Base-by-base conservation (phyloP, 768 basidiomycete genomes). In the Strobilomyces dryophilus region DNA sequence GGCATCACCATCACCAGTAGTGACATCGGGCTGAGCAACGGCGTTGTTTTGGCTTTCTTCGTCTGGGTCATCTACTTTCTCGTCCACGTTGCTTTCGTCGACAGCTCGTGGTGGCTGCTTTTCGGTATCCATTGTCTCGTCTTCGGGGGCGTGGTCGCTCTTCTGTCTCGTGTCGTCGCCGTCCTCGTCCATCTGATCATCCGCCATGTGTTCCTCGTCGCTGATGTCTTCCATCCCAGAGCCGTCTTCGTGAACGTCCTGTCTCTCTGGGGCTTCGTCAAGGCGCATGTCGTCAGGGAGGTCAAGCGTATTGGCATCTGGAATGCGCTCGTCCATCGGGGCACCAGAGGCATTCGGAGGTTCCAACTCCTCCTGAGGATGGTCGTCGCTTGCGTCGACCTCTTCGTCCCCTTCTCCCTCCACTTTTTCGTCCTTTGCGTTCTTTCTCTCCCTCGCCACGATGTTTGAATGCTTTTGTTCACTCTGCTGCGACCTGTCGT, bases 271-370 rank as follows among this genome's bases (percentile, higher is more conserved):
- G 18, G 60, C 60, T 46, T 73, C 68, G 20, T 75, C 77, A 24
- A 95, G 67, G 49, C 92, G 74, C 71, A 95, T 76, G 56, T 92
- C 84, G 32, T 98, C 95, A 0, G 95, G 95, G 10, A 98, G 77
- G 62, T 98, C 89, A 41, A 98, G 78, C 5, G 83, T 85, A 47
- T 95, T 79, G 3, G 86, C 86, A 55, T 97, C 90, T 21, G 79
- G 85, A 42, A 92, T 70, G 54, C 83, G 76, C 18, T 92, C 82
- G 52, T 95, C 86, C 71, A 93, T 77, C 11, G 87, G 82, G 8
- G 81, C 80, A 12, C 85, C 89, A 43, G 76, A 77, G 2, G 73
- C 74, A 50, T 77, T 75, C 8, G 78, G 77, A 9, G 73, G 68
- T 5, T 76, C 74, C 35, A 75, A 71, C 29, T 76, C 73, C 29